Evolutionary conservation across 1,284 basidiomycete species (phyloP), one percentile per base, ranked within the genome.

Genomic region (Puccinia horiana): DNA sequence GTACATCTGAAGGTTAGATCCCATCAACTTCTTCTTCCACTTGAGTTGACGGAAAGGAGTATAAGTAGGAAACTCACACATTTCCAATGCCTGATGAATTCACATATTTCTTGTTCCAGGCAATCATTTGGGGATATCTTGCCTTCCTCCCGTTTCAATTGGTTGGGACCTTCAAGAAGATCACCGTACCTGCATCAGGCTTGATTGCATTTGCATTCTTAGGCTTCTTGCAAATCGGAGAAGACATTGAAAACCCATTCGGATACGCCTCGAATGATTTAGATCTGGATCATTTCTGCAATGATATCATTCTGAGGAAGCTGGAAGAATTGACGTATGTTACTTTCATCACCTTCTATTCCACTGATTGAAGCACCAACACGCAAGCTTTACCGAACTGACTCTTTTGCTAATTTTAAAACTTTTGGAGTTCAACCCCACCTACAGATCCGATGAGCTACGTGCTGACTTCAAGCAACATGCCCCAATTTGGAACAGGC

Each of bases 191-290:
- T 8, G 80, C 80, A 11, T 40, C 49, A 9, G 72, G 29, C 14
- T 54, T 82, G 61, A 72, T 82, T 75, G 40, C 72, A 20, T 65
- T 69, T n/a, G 80, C 80, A 35, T 82, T 82, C 29, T 63, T 82
- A 20, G 80, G 80, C 23, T 76, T 82, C 52, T 56, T 82, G 40
- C 23, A 74, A 52, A 74, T 82, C 11, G 80, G 61, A 26, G 73
- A 82, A 82, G 80, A 82, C 14, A 82, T 82, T 75, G 80, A 82
- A 69, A 82, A 82, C 52, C 80, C 80, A 14, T 82, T 82, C 56
- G 80, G 80, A 67, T 82, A 82, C 37, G 54, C 74, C 49, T 54
- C 61, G n/a, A 82, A 82, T 35, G 80, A 82, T 56, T 76, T 82
- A 37, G 80, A 82, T 58, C 49, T 82, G 47, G 80, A 82, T 69